Percentiles rank a stretch among this genome's conserved stretches.
Evolutionary conservation across 2,329 filamentous ascomycete species (phyloP).

Genomic region (Cordyceps farinosa): DNA sequence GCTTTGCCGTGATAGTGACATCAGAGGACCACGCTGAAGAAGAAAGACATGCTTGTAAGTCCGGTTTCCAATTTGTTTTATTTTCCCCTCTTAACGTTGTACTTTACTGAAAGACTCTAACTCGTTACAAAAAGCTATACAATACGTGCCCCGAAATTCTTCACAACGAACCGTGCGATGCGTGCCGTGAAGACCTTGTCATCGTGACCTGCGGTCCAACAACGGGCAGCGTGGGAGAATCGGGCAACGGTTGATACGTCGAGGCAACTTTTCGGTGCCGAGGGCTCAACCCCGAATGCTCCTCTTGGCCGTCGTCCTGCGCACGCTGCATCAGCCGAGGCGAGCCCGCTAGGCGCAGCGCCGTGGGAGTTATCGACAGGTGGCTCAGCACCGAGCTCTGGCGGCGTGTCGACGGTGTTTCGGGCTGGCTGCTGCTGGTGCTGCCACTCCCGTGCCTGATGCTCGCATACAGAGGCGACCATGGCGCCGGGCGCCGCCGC

Average conservation of each 20-base stretch:
- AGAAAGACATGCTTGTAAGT: not conserved
- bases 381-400: not conserved
- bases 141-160: not conserved
- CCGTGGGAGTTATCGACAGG: not conserved
- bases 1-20: no score
- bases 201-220: not conserved
- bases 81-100: not conserved
- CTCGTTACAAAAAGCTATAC: not conserved
- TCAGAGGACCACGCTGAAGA: not conserved
- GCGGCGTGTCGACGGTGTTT: not conserved
- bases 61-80: not conserved
- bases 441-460: not conserved
- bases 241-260: constrained; percentile 6
- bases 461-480: not conserved
- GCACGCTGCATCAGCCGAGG: not conserved
- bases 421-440: not conserved
- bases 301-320: not conserved
- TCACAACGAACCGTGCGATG: constrained; percentile 1
- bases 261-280: not conserved
- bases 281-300: constrained; percentile 1
- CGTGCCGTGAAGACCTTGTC: not conserved
- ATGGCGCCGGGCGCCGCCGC: not conserved
- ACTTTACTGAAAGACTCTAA: not conserved
- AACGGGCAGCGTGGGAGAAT: constrained; percentile 13
- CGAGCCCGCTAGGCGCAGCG: not conserved